Conservation (phyloP, 441 rosid genomes). For the Viola pubescens region DNA sequence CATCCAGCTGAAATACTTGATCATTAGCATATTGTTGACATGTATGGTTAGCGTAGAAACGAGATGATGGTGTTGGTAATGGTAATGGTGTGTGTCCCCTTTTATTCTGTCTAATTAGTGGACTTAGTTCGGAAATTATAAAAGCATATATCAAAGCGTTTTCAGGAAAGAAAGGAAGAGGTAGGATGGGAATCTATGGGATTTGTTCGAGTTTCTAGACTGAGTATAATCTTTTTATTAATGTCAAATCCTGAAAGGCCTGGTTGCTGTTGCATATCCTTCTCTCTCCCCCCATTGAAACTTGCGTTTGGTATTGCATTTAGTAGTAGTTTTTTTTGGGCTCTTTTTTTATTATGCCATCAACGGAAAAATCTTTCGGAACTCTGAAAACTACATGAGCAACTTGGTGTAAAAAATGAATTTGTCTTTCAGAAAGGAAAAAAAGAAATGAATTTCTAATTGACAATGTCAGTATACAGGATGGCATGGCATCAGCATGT, state of each 20-base stretch:
- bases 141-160: conserved; percentile 26
- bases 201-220: conserved; percentile 40
- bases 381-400: conserved; percentile 33
- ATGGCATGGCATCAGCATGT: conserved; percentile 31
- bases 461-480: conserved; percentile 5
- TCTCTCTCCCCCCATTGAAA: conserved; percentile 29
- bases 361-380: conserved; percentile 35
- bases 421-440: too few relatives aligned
- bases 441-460: conserved; percentile 14
- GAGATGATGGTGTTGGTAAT: not conserved
- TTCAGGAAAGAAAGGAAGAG: conserved; percentile 14
- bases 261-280: conserved; percentile 41
- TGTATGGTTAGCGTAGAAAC: conserved; percentile 11
- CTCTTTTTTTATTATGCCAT: conserved; percentile 3
- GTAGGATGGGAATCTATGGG: conserved; percentile 29
- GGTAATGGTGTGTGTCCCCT: not conserved
- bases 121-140: conserved; percentile 17
- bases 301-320: conserved; percentile 34
- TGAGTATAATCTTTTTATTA: conserved; percentile 33
- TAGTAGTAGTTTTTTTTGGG: not conserved
- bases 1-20: conserved; percentile 15
- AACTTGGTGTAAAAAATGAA: conserved; percentile 20
- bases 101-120: conserved; percentile 18
- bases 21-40: conserved; percentile 8
- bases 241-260: conserved; percentile 33